Percentiles rank a stretch among this genome's conserved stretches.
Evolutionary conservation across 2,329 filamentous ascomycete species (phyloP).

Genomic region (Aspergillus japonicus): DNA sequence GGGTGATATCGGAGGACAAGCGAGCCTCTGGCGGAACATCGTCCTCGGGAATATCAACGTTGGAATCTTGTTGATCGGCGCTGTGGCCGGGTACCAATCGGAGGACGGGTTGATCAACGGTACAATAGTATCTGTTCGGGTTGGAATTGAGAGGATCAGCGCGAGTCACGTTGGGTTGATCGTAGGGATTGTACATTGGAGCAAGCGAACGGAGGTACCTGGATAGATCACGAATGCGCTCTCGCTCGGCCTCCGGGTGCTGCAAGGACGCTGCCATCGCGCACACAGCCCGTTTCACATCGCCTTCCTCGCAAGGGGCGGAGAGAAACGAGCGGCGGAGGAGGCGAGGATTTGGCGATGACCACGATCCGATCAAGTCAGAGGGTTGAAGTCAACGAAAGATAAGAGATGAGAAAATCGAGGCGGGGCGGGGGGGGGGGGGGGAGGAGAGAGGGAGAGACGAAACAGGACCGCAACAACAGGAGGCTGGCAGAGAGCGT

Average conservation of each 20-base stretch:
- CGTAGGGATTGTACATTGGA: background rate
- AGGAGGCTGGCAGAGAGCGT: too few relatives aligned
- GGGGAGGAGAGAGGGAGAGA: too few relatives aligned
- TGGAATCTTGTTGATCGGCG: background rate
- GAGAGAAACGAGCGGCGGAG: background rate
- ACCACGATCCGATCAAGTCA: too few relatives aligned
- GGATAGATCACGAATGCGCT: constrained; percentile 19
- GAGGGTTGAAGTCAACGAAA: too few relatives aligned
- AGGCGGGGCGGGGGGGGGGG: too few relatives aligned
- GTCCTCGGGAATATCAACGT: background rate
- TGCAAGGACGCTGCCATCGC: constrained; percentile 12
- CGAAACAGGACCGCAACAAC: too few relatives aligned
- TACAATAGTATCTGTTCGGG: constrained; percentile 16
- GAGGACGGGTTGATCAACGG: constrained; percentile 10
- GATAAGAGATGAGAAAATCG: too few relatives aligned
- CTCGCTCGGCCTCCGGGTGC: constrained; percentile 16
- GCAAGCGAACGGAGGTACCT: constrained; percentile 6
- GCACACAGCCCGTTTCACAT: background rate
- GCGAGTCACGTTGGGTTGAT: background rate
- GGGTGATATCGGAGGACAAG: constrained; percentile 31
- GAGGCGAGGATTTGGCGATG: background rate
- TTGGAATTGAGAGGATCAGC: background rate
- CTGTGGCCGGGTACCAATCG: background rate
- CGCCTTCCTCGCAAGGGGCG: background rate
- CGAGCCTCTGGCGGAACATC: background rate